These are phyloP conservation scores for Saxispiralis lemnorum DNA, from an alignment of 495 filamentous ascomycete species.

Conservation along the genomic window DNA sequence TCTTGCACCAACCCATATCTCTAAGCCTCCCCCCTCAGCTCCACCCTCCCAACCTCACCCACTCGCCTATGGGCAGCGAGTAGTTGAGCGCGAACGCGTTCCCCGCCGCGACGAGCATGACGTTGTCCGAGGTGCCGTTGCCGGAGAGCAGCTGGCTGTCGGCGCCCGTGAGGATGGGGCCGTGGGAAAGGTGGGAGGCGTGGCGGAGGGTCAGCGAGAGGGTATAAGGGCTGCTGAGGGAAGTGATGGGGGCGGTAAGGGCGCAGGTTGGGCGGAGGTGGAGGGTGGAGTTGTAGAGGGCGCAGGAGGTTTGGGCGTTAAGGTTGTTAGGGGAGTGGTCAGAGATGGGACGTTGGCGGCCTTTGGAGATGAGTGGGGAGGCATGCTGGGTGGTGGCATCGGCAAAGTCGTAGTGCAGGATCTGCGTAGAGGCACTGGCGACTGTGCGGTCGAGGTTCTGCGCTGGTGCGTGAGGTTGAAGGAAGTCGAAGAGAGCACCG, in stretches of 20 bases:
- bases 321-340: constrained; percentile 33
- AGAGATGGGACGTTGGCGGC: constrained; percentile 9
- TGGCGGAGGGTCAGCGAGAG: constrained; percentile 23
- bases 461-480: constrained; percentile 26
- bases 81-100: constrained; percentile 30
- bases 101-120: constrained; percentile 31
- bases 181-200: not conserved
- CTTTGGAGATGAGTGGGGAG: not conserved
- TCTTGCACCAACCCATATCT: no score
- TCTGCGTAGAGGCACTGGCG: constrained; percentile 23
- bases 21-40: no score
- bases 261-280: constrained; percentile 21
- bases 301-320: constrained; percentile 23
- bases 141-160: constrained; percentile 5
- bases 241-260: constrained; percentile 27
- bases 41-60: constrained; percentile 14
- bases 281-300: constrained; percentile 16
- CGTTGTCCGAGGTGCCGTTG: constrained; percentile 16
- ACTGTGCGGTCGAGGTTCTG: constrained; percentile 33
- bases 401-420: constrained; percentile 27
- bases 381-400: no score
- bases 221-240: constrained; percentile 34
- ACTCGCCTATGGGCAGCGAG: constrained; percentile 25
- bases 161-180: constrained; percentile 1
- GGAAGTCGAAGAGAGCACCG: constrained; percentile 20